Evolutionary conservation across 1,139 yeast species (phyloP), one percentile per base, ranked within the genome.

Genomic region (Pichia terricola): DNA sequence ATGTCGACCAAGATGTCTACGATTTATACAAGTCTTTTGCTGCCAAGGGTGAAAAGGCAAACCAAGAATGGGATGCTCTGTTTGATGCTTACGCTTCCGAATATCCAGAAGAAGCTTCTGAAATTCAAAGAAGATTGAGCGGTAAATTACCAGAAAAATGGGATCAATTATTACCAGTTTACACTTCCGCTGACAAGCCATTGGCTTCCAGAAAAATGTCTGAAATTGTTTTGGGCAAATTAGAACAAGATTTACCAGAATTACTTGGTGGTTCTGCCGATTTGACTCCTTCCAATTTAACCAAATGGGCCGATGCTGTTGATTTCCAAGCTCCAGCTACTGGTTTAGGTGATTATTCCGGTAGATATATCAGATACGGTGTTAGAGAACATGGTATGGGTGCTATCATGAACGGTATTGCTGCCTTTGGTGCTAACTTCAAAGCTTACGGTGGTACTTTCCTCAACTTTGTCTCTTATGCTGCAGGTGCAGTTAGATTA

Each of bases 381-480:
- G 96, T 91, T 54, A 86, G 99, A 72, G 99, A 91, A 74, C 98
- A 94, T 71, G 98, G 88, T 69, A 89, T 91, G 97, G 96, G 96
- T 71, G 97, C 97, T 55, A 85, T 91, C 66, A 79, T 91, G 81
- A 91, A 94, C 69, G 99, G 99, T 81, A 84, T 91, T 60, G 77
- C 94, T 54, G 96, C 96, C 43, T 94, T 74, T 63, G 98, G 98
- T 70, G 86, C 85, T 54, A 87, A 87, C 75, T 81, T 76, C 75
- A 85, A 82, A 69, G 84, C 89, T 59, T 89, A 81, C 71, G 96
- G 96, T 68, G 98, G 96, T 70, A 91, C 99, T 62, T 91, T 91
- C 88, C 77, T 91, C 68, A 91, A 94, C 80, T 91, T 91, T 61
- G 97, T 94, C 52, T 88, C 97, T 8, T 91, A 91, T 65, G 98